Conservation (phyloP, 768 basidiomycete genomes). For the Rhizopogon roseolus region DNA sequence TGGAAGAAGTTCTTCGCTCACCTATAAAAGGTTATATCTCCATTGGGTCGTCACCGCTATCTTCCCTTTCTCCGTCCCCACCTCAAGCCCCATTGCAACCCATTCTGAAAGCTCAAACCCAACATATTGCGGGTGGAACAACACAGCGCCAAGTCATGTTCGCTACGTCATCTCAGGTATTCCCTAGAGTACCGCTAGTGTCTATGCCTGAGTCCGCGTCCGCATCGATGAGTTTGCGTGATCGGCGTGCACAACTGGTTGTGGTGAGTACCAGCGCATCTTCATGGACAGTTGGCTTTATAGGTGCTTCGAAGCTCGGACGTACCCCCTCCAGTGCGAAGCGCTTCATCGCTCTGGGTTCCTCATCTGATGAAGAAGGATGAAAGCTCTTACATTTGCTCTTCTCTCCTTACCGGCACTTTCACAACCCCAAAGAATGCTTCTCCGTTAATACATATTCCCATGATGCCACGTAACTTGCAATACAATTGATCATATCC, state of each 20-base stretch:
- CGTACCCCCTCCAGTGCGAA: constrained; percentile 16
- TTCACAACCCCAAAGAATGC: not conserved
- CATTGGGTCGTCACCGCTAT: constrained; percentile 10
- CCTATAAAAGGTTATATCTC: constrained; percentile 9
- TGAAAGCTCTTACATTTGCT: not conserved
- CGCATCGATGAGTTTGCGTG: constrained; percentile 26
- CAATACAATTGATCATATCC: constrained; percentile 1
- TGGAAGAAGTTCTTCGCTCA: constrained; percentile 10
- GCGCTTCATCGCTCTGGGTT: constrained; percentile 23
- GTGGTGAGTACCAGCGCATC: constrained; percentile 12
- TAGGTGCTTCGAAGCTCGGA: constrained; percentile 15
- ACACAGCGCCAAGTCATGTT: not conserved
- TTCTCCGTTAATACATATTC: not conserved
- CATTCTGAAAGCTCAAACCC: not conserved
- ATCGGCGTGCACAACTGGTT: constrained; percentile 25
- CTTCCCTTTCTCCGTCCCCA: constrained; percentile 5
- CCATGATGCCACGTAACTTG: not conserved
- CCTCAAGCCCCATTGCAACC: not conserved
- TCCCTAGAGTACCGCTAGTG: not conserved
- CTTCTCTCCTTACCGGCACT: not conserved
- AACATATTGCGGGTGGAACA: not conserved
- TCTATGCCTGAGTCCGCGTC: constrained; percentile 8
- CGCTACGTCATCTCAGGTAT: not conserved
- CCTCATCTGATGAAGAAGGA: constrained; percentile 28
- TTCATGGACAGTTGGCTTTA: not conserved